Evolutionary conservation across 225 moss, liverwort and hornwort genomes (phyloP).

Genomic region (Pseudoscleropodium purum): DNA sequence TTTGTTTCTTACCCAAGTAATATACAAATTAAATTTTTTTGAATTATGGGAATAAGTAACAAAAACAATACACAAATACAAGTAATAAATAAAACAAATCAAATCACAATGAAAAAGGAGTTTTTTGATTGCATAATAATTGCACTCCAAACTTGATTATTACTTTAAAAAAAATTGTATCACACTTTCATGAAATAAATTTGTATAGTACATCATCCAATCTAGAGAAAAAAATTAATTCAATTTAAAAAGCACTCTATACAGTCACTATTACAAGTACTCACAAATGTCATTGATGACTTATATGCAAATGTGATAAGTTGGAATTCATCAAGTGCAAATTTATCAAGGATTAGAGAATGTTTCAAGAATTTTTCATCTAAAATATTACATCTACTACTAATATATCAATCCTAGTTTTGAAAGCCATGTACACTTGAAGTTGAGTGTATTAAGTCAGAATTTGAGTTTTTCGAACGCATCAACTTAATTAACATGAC

Average conservation of each 20-base stretch:
- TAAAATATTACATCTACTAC: background rate
- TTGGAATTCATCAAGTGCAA: background rate
- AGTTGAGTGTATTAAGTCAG: background rate
- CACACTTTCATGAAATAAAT: background rate
- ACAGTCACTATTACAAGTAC: background rate
- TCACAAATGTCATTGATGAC: background rate
- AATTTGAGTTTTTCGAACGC: background rate
- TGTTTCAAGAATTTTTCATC: background rate
- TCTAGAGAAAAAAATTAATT: background rate
- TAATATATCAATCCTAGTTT: background rate
- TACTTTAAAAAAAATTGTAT: background rate
- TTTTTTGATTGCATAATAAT: background rate
- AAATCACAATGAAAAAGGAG: background rate
- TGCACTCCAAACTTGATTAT: accelerated
- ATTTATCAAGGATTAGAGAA: background rate
- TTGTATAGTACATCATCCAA: background rate
- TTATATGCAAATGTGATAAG: background rate
- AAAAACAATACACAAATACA: background rate
- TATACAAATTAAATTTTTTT: background rate
- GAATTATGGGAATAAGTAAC: background rate
- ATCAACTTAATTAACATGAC: background rate
- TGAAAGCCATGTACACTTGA: background rate
- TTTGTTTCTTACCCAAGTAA: background rate
- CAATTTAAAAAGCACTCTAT: background rate
- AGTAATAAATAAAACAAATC: too few species aligned